These are phyloP conservation scores for Trypanosoma congolense DNA, from an alignment of 208 protist species.

Conservation along the genomic window DNA sequence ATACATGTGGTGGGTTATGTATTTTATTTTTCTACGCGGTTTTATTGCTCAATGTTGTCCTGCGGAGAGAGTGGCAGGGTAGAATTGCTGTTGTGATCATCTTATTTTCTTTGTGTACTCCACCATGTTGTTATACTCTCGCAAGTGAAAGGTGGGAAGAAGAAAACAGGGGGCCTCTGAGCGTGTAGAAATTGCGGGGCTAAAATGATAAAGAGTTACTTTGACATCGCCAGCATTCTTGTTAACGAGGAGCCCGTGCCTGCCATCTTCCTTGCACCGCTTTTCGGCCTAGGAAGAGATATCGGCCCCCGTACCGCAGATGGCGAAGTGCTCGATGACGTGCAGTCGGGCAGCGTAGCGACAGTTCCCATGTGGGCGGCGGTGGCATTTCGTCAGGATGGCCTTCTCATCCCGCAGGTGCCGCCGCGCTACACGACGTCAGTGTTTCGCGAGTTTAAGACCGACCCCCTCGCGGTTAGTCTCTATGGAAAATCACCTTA, in stretches of 20 bases:
- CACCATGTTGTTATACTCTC: no score
- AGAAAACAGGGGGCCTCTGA: neutral
- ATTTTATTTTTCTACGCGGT: no score
- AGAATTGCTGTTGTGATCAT: no score
- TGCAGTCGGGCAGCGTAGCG: constrained; percentile 40
- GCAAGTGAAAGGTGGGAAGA: neutral
- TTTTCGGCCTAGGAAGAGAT: constrained; percentile 49
- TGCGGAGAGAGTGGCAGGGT: no score
- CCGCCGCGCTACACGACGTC: constrained; percentile 47
- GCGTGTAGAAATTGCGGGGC: constrained; percentile 2
- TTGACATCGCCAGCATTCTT: constrained; percentile 58
- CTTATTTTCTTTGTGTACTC: no score
- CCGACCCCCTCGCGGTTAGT: constrained; percentile 58
- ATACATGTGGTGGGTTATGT: no score
- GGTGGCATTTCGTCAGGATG: constrained; percentile 36
- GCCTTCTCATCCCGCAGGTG: constrained; percentile 42
- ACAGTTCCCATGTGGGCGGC: constrained; percentile 67
- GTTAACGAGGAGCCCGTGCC: constrained; percentile 44
- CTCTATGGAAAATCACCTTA: constrained; percentile 57
- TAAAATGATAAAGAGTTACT: constrained; percentile 66
- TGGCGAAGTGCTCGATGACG: constrained; percentile 36
- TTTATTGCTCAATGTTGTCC: no score
- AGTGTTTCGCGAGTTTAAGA: constrained; percentile 79
- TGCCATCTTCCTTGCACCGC: constrained; percentile 47
- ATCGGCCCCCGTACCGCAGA: constrained; percentile 34